Evolutionary conservation across 441 rosid genomes (phyloP), one percentile per base, ranked within the genome.

Genomic region (Erysimum cheiri): DNA sequence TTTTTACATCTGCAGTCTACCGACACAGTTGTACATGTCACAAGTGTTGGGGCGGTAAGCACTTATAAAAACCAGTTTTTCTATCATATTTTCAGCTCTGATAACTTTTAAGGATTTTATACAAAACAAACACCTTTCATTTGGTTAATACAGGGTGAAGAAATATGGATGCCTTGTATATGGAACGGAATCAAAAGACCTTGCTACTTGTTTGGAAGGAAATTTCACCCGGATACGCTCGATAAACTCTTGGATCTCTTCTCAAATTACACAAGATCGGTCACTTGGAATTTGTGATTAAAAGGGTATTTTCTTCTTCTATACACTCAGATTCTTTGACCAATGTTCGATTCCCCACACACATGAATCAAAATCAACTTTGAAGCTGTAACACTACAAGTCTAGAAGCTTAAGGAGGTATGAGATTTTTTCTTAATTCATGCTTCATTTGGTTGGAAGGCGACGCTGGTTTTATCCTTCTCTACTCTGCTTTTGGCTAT

Each of bases 161-260:
- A 78, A 69, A 69, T 72, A 70, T 62, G 79, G 57, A 81, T 78
- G 72, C 85, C 87, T 24, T 92, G 97, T 76, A 60, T 87, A 35
- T 92, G 99, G 99, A 94, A 92, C 60, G 97, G 99, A 36, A 88
- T 85, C 58, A 81, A 76, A 67, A 85, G 93, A 43, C 98, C 99
- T 0, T 95, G 98, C 57, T 88, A 86, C 89, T 83, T 95, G 41
- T 92, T 92, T 12, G 99, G 96, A 1, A 83, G 99, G 80, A 95
- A 95, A 78, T 95, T 95, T 77, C 79, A 84, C 48, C 91, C 93
- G 0, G 87, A 85, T 68, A 71, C 99, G 6, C 81, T 87, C 8
- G 88, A 95, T 69, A 84, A 79, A 59, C 79, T 95, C 76, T 69
- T 90, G 83, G 80, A 83, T 52, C 87, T 90, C 65, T 91, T 92